Evolutionary conservation across 1,284 basidiomycete species (phyloP).

Genomic region (Apiotrichum brassicae): DNA sequence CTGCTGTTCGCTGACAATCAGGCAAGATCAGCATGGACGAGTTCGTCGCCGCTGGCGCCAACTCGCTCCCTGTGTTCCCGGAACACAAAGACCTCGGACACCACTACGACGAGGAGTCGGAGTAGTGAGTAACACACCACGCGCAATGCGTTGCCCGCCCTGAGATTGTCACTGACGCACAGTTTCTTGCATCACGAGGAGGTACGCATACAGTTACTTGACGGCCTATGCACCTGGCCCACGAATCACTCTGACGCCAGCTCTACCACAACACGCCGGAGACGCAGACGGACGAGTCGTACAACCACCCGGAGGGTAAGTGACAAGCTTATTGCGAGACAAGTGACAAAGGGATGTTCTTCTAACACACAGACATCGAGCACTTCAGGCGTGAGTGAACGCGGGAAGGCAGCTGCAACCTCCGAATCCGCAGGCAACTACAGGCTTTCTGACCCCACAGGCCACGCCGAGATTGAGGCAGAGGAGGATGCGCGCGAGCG

Average conservation of each 20-base stretch:
- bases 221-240: too few species aligned
- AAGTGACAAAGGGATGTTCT: too few species aligned
- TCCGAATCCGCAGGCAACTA: too few species aligned
- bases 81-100: constrained; percentile 82
- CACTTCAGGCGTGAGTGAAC: constrained; percentile 34
- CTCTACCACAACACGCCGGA: constrained; percentile 90
- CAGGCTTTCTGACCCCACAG: constrained; percentile 30
- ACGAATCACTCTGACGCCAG: too few species aligned
- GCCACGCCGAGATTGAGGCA: constrained; percentile 76
- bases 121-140: constrained; percentile 43
- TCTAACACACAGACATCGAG: constrained; percentile 29
- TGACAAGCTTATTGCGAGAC: too few species aligned
- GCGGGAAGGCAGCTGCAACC: background rate
- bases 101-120: constrained; percentile 50
- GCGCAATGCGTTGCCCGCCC: background rate
- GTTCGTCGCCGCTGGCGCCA: constrained; percentile 69
- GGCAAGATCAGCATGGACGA: constrained; percentile 69
- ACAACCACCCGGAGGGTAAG: constrained; percentile 84
- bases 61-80: constrained; percentile 74
- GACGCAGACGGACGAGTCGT: constrained; percentile 91
- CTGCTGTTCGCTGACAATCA: too few species aligned
- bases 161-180: background rate
- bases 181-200: constrained; percentile 88
- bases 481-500: constrained; percentile 60
- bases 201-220: too few species aligned